phyloP scores from a whole-genome alignment of 352 stramenopile genomes.

The Detonula confervacea region DNA sequence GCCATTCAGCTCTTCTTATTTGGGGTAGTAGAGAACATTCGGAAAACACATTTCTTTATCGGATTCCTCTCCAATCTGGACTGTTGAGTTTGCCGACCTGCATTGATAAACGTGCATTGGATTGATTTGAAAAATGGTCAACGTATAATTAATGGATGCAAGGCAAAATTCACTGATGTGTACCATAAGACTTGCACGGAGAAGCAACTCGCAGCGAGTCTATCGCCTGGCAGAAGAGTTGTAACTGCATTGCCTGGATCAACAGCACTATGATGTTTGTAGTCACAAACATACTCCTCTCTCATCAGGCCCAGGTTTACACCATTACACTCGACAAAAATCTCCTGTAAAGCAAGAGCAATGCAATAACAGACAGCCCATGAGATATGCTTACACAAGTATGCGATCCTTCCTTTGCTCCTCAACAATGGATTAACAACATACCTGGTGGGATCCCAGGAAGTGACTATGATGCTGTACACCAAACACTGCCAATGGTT shows the following conservation, averaged over 20 bases:
- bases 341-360: slow-evolving; percentile 3
- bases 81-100: neutral
- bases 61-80: slow-evolving; percentile 24
- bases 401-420: neutral
- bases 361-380: neutral
- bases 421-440: too few species aligned
- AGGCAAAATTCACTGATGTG: neutral
- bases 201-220: slow-evolving; percentile 7
- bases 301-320: slow-evolving; percentile 22
- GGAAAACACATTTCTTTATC: slow-evolving; percentile 29
- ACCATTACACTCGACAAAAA: slow-evolving; percentile 22
- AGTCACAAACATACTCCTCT: slow-evolving; percentile 17
- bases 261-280: slow-evolving; percentile 14
- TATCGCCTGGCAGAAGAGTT: slow-evolving; percentile 17
- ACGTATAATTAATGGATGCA: neutral
- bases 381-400: neutral
- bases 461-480: slow-evolving; percentile 18
- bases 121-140: neutral
- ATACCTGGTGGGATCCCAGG: neutral
- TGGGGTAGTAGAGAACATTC: neutral
- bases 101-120: neutral
- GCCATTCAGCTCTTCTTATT: neutral
- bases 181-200: slow-evolving; percentile 15
- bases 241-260: neutral
- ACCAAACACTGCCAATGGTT: slow-evolving; percentile 13